A percentile compares a stretch with the other conserved stretches of the same genome.
Conservation (phyloP, 306 rosid genomes). For the Chamaecrista fasciculata region DNA sequence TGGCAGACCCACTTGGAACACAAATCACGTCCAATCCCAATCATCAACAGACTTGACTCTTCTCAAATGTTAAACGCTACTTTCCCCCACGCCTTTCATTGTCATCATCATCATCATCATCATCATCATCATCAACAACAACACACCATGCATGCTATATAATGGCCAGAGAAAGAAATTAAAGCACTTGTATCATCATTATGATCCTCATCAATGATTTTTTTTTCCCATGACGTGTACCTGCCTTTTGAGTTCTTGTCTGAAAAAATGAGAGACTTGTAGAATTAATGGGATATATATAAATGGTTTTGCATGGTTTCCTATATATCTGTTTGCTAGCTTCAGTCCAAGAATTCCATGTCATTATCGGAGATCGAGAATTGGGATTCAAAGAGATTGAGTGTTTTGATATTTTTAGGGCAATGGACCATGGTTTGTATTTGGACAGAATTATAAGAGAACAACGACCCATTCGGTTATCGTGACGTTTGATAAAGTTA, state of each 20-base stretch:
- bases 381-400: slow-evolving; percentile 21
- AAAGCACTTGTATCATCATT: no score
- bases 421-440: slow-evolving; percentile 37
- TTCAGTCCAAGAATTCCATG: slow-evolving; percentile 35
- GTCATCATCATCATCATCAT: not conserved
- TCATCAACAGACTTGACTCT: slow-evolving; percentile 57
- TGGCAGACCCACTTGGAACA: slow-evolving; percentile 78
- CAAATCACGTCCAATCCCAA: slow-evolving; percentile 48
- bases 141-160: no score
- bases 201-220: slow-evolving; percentile 34
- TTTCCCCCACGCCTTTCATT: slow-evolving; percentile 19
- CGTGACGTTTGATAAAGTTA: no score
- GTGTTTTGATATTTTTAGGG: slow-evolving; percentile 23
- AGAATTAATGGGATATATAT: slow-evolving; percentile 32
- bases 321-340: no score
- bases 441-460: no score
- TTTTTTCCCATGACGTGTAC: slow-evolving; percentile 16
- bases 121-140: no score
- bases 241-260: slow-evolving; percentile 30
- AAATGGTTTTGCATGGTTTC: no score
- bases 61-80: slow-evolving; percentile 41
- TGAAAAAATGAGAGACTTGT: slow-evolving; percentile 27
- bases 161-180: no score
- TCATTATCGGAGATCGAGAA: slow-evolving; percentile 40
- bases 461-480: slow-evolving; percentile 35